Conservation (phyloP, 2,329 filamentous ascomycete species). For the Sporothrix brunneoviolacea region DNA sequence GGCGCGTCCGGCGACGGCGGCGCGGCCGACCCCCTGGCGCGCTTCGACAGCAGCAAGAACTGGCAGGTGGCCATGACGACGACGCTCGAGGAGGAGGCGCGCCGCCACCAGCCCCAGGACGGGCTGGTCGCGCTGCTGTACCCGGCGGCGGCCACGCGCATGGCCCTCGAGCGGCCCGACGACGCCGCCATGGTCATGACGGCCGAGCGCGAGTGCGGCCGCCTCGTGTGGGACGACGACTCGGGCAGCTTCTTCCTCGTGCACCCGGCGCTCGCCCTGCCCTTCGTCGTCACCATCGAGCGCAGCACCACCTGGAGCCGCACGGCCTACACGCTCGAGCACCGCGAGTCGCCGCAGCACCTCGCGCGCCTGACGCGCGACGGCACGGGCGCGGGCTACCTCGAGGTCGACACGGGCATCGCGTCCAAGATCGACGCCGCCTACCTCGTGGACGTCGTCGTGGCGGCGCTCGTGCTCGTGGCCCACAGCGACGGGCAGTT, state of each 20-base stretch:
- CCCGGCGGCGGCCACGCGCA: slow-evolving; percentile 56
- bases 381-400: slow-evolving; percentile 50
- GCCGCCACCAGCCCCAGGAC: slow-evolving; percentile 50
- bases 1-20: slow-evolving; percentile 9
- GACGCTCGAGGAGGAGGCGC: slow-evolving; percentile 48
- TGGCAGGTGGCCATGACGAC: slow-evolving; percentile 55
- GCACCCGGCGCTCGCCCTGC: slow-evolving; percentile 56
- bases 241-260: slow-evolving; percentile 53
- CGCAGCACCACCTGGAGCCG: slow-evolving; percentile 53
- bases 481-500: slow-evolving; percentile 51
- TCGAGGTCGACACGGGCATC: slow-evolving; percentile 56
- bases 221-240: slow-evolving; percentile 65
- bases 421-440: slow-evolving; percentile 54
- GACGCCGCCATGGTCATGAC: slow-evolving; percentile 54
- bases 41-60: slow-evolving; percentile 34
- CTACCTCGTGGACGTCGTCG: slow-evolving; percentile 57
- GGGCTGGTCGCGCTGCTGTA: slow-evolving; percentile 63
- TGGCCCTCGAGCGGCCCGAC: slow-evolving; percentile 54
- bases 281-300: slow-evolving; percentile 55
- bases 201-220: slow-evolving; percentile 62
- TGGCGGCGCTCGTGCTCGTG: slow-evolving; percentile 53
- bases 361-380: slow-evolving; percentile 55
- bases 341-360: slow-evolving; percentile 54
- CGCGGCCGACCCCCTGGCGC: slow-evolving; percentile 29
- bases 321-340: slow-evolving; percentile 59